These are phyloP conservation scores for Ailanthus altissimus DNA, from an alignment of 345 rosid species.

Conservation along the genomic window DNA sequence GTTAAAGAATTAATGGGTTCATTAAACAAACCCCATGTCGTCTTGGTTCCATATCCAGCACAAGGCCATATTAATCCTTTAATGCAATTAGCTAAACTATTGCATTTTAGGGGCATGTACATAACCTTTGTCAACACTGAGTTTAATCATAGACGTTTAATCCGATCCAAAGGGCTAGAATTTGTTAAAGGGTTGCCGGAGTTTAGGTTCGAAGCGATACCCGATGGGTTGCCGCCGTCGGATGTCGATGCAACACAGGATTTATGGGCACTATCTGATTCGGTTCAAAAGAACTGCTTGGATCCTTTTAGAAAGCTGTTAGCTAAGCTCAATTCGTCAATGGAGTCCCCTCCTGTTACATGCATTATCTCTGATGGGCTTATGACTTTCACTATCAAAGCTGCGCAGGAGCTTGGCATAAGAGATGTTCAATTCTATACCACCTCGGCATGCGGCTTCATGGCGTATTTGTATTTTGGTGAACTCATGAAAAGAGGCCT, in stretches of 20 bases:
- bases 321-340: slow-evolving; percentile 6
- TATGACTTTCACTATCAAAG: slow-evolving; percentile 40
- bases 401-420: slow-evolving; percentile 32
- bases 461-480: slow-evolving; percentile 23
- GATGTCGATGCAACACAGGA: slow-evolving; percentile 32
- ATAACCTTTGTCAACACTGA: slow-evolving; percentile 37
- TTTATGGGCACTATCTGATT: slow-evolving; percentile 30
- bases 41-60: too few relatives aligned
- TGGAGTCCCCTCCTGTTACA: slow-evolving; percentile 28
- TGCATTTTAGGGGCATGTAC: slow-evolving; percentile 38
- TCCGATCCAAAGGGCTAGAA: slow-evolving; percentile 27
- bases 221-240: slow-evolving; percentile 38
- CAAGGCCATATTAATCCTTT: slow-evolving; percentile 44
- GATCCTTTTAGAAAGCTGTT: slow-evolving; percentile 30
- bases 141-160: slow-evolving; percentile 34
- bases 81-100: slow-evolving; percentile 38
- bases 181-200: slow-evolving; percentile 26
- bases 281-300: background rate
- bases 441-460: slow-evolving; percentile 27
- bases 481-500: slow-evolving; percentile 21
- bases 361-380: slow-evolving; percentile 38
- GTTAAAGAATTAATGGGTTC: too few relatives aligned
- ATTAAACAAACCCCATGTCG: too few relatives aligned
- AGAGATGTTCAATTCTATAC: slow-evolving; percentile 32
- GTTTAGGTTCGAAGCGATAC: slow-evolving; percentile 33